These are phyloP conservation scores for Begonia masoniana DNA, from an alignment of 306 rosid genomes.

Conservation along the genomic window DNA sequence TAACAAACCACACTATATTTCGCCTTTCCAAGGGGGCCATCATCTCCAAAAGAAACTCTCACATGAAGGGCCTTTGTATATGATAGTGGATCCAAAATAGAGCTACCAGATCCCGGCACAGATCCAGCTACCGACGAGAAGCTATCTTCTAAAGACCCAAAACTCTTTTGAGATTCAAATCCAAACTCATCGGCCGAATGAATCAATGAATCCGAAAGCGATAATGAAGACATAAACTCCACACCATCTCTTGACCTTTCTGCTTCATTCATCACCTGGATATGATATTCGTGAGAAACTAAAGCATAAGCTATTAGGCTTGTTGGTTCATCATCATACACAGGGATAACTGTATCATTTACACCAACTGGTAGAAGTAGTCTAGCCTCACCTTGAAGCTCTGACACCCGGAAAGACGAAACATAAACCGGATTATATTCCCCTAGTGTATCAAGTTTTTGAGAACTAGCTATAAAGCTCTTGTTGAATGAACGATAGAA, in stretches of 20 bases:
- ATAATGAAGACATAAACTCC: constrained; percentile 23
- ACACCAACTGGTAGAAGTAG: constrained; percentile 61
- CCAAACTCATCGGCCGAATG: constrained; percentile 40
- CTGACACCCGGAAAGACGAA: constrained; percentile 56
- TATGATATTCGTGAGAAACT: constrained; percentile 41
- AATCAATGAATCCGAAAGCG: constrained; percentile 35
- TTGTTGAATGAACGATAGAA: constrained; percentile 52
- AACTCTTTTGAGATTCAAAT: constrained; percentile 44
- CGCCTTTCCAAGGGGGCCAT: constrained; percentile 60
- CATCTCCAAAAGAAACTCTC: constrained; percentile 76
- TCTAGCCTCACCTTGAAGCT: constrained; percentile 69
- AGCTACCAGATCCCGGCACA: constrained; percentile 16
- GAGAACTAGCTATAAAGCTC: constrained; percentile 37
- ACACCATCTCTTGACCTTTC: constrained; percentile 41
- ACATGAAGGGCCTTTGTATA: constrained; percentile 61
- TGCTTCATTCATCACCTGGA: constrained; percentile 41
- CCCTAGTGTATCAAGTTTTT: constrained; percentile 41
- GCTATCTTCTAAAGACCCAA: constrained; percentile 51
- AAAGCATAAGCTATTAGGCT: constrained; percentile 79
- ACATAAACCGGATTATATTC: constrained; percentile 52
- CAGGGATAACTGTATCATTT: constrained; percentile 69
- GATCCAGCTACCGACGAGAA: constrained; percentile 34
- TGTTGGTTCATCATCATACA: constrained; percentile 88
- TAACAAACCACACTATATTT: constrained; percentile 66
- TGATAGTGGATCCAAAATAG: constrained; percentile 39